Conservation (phyloP, 2,329 filamentous ascomycete genomes). For the Stagonosporopsis chrysanthemi region DNA sequence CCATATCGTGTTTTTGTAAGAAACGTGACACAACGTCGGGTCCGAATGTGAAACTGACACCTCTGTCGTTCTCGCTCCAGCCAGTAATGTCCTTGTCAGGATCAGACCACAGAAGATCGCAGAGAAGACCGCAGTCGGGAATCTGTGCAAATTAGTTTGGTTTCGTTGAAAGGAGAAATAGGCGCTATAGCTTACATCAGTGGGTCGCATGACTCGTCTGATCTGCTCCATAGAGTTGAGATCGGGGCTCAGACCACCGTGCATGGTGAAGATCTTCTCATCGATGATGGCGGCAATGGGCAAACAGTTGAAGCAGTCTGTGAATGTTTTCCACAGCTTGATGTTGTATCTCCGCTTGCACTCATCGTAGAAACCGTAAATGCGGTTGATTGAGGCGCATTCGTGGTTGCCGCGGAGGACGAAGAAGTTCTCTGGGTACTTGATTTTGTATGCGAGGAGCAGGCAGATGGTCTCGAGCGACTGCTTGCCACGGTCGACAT, state of each 20-base stretch:
- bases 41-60: conserved; percentile 98
- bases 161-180: not conserved
- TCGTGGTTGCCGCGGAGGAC: conserved; percentile 98
- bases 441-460: conserved; percentile 98
- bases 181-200: conserved; percentile 76
- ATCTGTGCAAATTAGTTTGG: conserved; percentile 71
- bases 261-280: conserved; percentile 99
- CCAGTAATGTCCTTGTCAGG: conserved; percentile 99
- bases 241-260: conserved; percentile 95
- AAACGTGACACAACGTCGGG: conserved; percentile 97
- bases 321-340: conserved; percentile 99
- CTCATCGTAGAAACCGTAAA: conserved; percentile 99
- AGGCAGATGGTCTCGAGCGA: conserved; percentile 98
- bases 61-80: conserved; percentile 98
- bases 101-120: conserved; percentile 97
- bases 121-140: conserved; percentile 95
- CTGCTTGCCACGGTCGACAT: conserved; percentile 98
- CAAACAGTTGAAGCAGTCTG: conserved; percentile 98
- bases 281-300: conserved; percentile 98
- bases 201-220: conserved; percentile 96
- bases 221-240: conserved; percentile 99
- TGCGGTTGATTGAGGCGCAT: conserved; percentile 97
- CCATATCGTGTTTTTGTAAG: conserved; percentile 99
- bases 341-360: conserved; percentile 99
- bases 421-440: conserved; percentile 99